phyloP scores from a whole-genome alignment of 306 rosid genomes.

The Alnus glutinosa region DNA sequence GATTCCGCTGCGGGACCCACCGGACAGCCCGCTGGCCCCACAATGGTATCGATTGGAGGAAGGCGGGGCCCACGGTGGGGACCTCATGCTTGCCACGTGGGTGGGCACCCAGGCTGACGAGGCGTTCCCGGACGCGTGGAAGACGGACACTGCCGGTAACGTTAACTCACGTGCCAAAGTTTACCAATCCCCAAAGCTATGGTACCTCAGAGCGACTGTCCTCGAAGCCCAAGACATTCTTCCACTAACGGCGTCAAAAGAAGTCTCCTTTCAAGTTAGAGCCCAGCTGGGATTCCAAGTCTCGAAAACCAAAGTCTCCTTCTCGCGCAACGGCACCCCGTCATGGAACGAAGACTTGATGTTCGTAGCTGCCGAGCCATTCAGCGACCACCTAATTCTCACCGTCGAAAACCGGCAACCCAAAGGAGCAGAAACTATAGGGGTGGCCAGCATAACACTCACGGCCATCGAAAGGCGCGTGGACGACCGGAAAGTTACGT shows the following conservation, averaged over 20 bases:
- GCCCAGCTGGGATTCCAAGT: conserved; percentile 73
- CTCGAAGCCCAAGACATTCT: conserved; percentile 73
- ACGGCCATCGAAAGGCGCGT: conserved; percentile 63
- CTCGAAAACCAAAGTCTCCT: conserved; percentile 38
- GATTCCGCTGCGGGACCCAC: conserved; percentile 80
- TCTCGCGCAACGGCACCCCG: conserved; percentile 40
- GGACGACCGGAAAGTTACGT: conserved; percentile 65
- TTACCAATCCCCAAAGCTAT: conserved; percentile 83
- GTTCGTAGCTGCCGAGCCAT: conserved; percentile 79
- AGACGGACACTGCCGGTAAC: conserved; percentile 47
- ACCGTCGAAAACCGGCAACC: conserved; percentile 55
- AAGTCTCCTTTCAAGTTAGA: conserved; percentile 50
- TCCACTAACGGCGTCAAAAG: conserved; percentile 37
- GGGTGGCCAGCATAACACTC: conserved; percentile 52
- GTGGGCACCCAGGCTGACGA: conserved; percentile 92
- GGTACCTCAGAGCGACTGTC: conserved; percentile 78
- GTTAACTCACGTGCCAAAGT: conserved; percentile 56
- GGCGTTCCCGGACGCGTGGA: conserved; percentile 76
- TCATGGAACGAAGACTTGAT: conserved; percentile 79
- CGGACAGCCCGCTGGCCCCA: conserved; percentile 81
- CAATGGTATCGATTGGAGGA: conserved; percentile 88
- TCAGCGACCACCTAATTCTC: conserved; percentile 45
- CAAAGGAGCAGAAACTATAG: conserved; percentile 34
- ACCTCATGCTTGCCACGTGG: conserved; percentile 96
- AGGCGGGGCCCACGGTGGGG: conserved; percentile 57